Evolutionary conservation across 176 grass and related monocot genomes (phyloP), one percentile per base, ranked within the genome.

Genomic region (Oryza brachyantha): DNA sequence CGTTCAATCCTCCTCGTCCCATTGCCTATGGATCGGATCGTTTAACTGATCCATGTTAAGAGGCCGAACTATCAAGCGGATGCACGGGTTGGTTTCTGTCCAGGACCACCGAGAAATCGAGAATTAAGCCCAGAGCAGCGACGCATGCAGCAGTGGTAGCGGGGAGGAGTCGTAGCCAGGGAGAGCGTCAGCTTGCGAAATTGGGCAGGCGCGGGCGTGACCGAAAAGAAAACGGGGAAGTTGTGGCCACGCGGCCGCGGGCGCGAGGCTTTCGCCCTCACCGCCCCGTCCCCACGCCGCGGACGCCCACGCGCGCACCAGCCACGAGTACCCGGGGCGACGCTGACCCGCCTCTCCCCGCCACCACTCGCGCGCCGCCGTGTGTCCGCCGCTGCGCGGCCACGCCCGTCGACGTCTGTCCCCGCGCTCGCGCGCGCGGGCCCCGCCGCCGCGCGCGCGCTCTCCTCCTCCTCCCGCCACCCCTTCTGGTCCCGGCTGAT

Each of bases 261-360:
- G 28, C 52, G 34, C 63, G 35, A 68, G 66, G 86, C 69, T 75
- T 68, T 4, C 14, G 40, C 42, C 58, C 58, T 5, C 35, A 50
- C 6, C 24, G 24, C 31, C 24, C 41, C 13, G 7, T 11, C 11
- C 59, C 85, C 29, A 16, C 68, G 72, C 31, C 87, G n/a, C 35
- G 72, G 72, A 66, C 87, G 27, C 42, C 77, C 65, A 81, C 77
- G 64, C 45, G 70, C 70, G 63, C 65, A 13, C 34, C 75, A 16
- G 52, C 76, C 76, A 84, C 81, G 76, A 68, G 63, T 37, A 10
- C 14, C 81, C 81, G 17, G 21, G 62, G 64, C 76, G 81, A 88
- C 76, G 82, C 55, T 65, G 77, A 89, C 70, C 64, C 57, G 32
- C 40, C 67, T 6, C 67, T 7, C 28, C 10, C 36, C 38, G 1